phyloP scores from a whole-genome alignment of 106 monocot genomes.

The Dendrobium catenatum region DNA sequence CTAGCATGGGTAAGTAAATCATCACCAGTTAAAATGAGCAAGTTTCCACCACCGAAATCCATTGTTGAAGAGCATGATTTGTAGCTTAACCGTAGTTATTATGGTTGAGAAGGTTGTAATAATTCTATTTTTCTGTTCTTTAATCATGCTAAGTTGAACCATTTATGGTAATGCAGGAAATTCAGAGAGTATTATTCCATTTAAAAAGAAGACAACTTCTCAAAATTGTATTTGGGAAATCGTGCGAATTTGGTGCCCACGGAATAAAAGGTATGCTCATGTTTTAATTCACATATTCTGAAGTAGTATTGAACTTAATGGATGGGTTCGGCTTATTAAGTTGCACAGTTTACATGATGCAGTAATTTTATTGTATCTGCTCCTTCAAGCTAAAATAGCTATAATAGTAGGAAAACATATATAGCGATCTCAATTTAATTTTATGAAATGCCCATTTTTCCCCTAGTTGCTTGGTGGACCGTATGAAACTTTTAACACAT shows the following conservation, averaged over 20 bases:
- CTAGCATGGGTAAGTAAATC: constrained; percentile 2
- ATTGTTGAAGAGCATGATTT: not conserved
- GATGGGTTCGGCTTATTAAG: not conserved
- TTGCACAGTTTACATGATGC: not conserved
- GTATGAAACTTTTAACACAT: no score
- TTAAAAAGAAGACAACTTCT: constrained; percentile 15
- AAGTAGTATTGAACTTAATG: not conserved
- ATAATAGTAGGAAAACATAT: not conserved
- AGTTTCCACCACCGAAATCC: not conserved
- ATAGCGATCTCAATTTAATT: no score
- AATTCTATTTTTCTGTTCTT: not conserved
- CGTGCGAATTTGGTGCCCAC: constrained; percentile 44
- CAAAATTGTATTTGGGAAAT: constrained; percentile 41
- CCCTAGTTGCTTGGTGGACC: no score
- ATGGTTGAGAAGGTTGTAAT: not conserved
- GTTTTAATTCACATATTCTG: not conserved
- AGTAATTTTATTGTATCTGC: not conserved
- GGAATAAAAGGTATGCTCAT: constrained; percentile 25
- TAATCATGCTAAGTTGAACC: not conserved
- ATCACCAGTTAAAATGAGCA: not conserved
- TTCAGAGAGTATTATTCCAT: constrained; percentile 10
- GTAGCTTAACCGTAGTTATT: not conserved
- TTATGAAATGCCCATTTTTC: no score
- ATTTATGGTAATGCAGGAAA: constrained; percentile 16
- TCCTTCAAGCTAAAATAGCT: not conserved